Conservation (phyloP, 331 rosid species). For the Spiraea crenata region DNA sequence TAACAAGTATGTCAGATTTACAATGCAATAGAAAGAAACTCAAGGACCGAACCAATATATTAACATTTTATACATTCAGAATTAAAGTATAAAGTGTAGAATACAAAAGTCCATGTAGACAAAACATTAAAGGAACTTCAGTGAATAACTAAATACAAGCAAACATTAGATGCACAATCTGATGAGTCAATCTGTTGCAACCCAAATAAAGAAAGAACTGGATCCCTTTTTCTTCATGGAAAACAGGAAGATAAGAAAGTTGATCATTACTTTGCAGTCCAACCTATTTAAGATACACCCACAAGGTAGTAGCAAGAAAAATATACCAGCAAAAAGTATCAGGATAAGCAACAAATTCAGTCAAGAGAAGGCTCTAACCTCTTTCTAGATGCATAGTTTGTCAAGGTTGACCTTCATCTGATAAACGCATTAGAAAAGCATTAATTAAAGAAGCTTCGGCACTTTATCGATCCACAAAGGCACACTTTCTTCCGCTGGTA, state of each 20-base stretch:
- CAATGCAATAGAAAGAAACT: no score
- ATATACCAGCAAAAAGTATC: not conserved
- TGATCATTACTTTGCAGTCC: not conserved
- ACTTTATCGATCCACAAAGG: slow-evolving; percentile 70
- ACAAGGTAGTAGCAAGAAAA: not conserved
- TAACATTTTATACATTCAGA: no score
- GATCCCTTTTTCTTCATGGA: no score
- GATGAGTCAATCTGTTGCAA: not conserved
- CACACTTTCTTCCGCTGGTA: slow-evolving; percentile 75
- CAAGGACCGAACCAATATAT: no score
- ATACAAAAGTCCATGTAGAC: no score
- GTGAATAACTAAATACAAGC: no score
- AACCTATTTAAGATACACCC: not conserved
- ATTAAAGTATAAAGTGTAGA: no score
- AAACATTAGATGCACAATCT: no score
- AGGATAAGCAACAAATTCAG: slow-evolving; percentile 6
- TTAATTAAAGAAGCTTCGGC: slow-evolving; percentile 67
- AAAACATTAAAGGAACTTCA: not conserved
- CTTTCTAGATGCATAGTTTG: slow-evolving; percentile 16
- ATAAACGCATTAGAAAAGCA: slow-evolving; percentile 22
- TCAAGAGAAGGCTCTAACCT: slow-evolving; percentile 28
- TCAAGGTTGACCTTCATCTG: slow-evolving; percentile 33
- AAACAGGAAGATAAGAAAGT: no score
- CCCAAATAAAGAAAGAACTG: no score
- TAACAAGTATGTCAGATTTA: no score